Conservation (phyloP, 2,329 filamentous ascomycete genomes). For the Karstenula rhodostoma region DNA sequence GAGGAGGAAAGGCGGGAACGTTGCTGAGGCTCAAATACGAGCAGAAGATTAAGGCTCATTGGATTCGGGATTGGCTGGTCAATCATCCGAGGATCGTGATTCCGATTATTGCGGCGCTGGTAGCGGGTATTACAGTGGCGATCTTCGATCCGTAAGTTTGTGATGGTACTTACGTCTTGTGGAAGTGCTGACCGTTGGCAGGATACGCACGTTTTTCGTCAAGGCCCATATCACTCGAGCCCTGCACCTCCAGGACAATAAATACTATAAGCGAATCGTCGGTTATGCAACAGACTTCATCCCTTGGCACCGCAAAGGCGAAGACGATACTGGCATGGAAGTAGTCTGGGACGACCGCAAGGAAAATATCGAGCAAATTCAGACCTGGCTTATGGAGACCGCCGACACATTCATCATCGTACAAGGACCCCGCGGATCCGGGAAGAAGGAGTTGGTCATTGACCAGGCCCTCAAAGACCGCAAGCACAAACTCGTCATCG, state of each 20-base stretch:
- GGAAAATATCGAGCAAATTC: constrained; percentile 80
- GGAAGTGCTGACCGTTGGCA: constrained; percentile 22
- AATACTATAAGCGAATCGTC: constrained; percentile 81
- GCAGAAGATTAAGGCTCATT: constrained; percentile 76
- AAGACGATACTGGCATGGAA: constrained; percentile 73
- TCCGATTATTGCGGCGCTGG: constrained; percentile 78
- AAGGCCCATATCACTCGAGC: constrained; percentile 83
- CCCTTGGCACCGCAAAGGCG: constrained; percentile 63
- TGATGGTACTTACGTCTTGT: no score
- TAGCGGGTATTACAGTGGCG: constrained; percentile 83
- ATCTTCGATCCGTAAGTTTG: constrained; percentile 78
- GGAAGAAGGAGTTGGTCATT: constrained; percentile 86
- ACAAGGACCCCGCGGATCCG: constrained; percentile 89
- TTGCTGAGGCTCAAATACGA: constrained; percentile 85
- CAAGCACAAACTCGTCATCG: constrained; percentile 81
- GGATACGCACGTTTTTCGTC: constrained; percentile 89
- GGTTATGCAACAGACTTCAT: constrained; percentile 73
- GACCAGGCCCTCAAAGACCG: constrained; percentile 81
- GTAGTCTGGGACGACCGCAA: constrained; percentile 90
- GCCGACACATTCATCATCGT: constrained; percentile 93
- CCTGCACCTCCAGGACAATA: constrained; percentile 76
- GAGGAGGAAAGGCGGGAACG: constrained; percentile 79
- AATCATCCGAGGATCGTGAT: constrained; percentile 89
- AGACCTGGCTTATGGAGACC: constrained; percentile 86
- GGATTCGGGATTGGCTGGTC: constrained; percentile 86